These are phyloP conservation scores for Coniochaeta sp. DNA, from an alignment of 2,329 filamentous ascomycete genomes.

Conservation along the genomic window DNA sequence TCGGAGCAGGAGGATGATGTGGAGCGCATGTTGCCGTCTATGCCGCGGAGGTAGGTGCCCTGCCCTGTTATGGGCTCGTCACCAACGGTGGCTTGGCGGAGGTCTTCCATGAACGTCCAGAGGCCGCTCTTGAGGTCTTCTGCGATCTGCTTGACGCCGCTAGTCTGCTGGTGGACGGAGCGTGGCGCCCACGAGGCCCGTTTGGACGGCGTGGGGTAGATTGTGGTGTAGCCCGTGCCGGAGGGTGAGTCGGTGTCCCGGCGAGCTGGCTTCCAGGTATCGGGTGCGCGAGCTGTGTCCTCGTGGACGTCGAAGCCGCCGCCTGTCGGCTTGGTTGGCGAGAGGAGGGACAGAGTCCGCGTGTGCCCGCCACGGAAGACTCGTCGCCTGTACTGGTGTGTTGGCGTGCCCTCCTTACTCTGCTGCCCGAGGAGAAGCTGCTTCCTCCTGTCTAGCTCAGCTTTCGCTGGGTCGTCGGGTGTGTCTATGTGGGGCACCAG, in stretches of 20 bases:
- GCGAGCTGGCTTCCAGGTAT: slow-evolving; percentile 33
- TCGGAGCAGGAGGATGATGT: too few relatives aligned
- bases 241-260: slow-evolving; percentile 20
- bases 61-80: slow-evolving; percentile 71
- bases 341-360: slow-evolving; percentile 70
- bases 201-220: slow-evolving; percentile 35
- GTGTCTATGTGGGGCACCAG: slow-evolving; percentile 12
- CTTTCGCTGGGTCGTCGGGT: slow-evolving; percentile 27
- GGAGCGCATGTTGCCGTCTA: slow-evolving; percentile 26
- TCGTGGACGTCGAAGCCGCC: slow-evolving; percentile 36
- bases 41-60: slow-evolving; percentile 19
- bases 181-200: slow-evolving; percentile 54
- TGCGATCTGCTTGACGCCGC: slow-evolving; percentile 67
- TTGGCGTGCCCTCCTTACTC: slow-evolving; percentile 30
- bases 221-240: slow-evolving; percentile 20
- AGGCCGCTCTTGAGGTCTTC: slow-evolving; percentile 85
- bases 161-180: slow-evolving; percentile 31
- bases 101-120: slow-evolving; percentile 91
- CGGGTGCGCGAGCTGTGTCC: slow-evolving; percentile 21
- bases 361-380: slow-evolving; percentile 63
- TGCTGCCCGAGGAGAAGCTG: slow-evolving; percentile 51
- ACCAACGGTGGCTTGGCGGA: slow-evolving; percentile 90
- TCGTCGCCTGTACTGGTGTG: slow-evolving; percentile 40
- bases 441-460: slow-evolving; percentile 69
- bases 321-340: slow-evolving; percentile 47